Evolutionary conservation across 1,139 yeast genomes (phyloP).

Genomic region (Geotrichum citri-aurantii): DNA sequence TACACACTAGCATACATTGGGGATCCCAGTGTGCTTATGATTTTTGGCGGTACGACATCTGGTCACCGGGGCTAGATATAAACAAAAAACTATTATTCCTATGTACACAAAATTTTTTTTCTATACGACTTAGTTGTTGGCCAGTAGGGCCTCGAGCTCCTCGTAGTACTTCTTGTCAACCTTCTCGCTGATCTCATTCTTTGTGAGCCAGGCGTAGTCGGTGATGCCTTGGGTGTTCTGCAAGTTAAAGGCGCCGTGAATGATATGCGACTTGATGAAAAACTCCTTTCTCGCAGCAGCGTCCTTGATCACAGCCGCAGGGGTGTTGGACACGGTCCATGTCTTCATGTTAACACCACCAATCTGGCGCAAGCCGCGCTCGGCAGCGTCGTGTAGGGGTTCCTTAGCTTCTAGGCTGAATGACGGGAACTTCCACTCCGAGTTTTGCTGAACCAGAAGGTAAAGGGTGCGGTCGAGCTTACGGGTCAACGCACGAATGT

Average conservation of each 20-base stretch:
- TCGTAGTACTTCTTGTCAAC: conserved; percentile 54
- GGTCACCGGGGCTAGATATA: conserved; percentile 5
- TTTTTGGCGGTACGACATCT: conserved; percentile 12
- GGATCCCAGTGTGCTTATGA: conserved; percentile 24
- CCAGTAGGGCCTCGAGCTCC: conserved; percentile 27
- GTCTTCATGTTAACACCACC: conserved; percentile 79
- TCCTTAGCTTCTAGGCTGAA: conserved; percentile 45
- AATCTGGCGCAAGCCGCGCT: conserved; percentile 58
- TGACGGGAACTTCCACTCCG: conserved; percentile 73
- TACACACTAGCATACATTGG: conserved; percentile 33
- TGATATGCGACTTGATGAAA: conserved; percentile 78
- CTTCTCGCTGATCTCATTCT: conserved; percentile 61
- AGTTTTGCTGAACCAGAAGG: conserved; percentile 49
- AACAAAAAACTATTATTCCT: conserved; percentile 8
- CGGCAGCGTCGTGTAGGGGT: conserved; percentile 70
- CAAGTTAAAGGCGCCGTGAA: conserved; percentile 76
- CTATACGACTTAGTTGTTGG: conserved; percentile 20
- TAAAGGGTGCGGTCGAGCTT: conserved; percentile 74
- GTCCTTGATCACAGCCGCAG: conserved; percentile 55
- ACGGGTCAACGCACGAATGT: conserved; percentile 68
- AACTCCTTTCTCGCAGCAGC: conserved; percentile 45
- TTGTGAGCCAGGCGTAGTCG: conserved; percentile 77
- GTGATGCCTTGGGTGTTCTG: conserved; percentile 35
- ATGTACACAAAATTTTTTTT: conserved; percentile 9
- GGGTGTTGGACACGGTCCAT: conserved; percentile 85